A percentile compares a stretch with the other conserved stretches of the same genome.
phyloP scores from a whole-genome alignment of 305 asterid species.

The Caryopteris hybrid region DNA sequence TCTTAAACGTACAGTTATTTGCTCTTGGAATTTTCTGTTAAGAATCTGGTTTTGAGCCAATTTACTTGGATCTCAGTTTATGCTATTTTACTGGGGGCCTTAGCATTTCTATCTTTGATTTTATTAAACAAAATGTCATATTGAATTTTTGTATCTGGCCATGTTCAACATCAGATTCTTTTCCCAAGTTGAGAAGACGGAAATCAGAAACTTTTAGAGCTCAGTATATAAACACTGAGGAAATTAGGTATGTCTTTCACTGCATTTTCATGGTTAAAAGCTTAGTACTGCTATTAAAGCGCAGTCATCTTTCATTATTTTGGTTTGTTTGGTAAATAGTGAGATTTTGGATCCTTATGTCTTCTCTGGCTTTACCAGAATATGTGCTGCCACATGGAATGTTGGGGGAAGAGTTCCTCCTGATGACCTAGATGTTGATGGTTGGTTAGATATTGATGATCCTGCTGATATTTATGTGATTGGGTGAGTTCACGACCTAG shows the following conservation, averaged over 20 bases:
- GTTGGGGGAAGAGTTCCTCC: slow-evolving; percentile 80
- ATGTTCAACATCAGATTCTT: slow-evolving; percentile 42
- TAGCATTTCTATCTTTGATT: neutral
- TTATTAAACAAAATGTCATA: slow-evolving; percentile 8
- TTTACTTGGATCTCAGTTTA: neutral
- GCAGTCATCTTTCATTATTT: slow-evolving; percentile 8
- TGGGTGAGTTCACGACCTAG: slow-evolving; percentile 63
- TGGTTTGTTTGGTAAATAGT: neutral
- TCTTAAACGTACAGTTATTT: neutral
- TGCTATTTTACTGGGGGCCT: neutral
- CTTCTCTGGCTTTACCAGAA: slow-evolving; percentile 37
- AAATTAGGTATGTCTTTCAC: slow-evolving; percentile 49
- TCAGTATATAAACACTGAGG: slow-evolving; percentile 74
- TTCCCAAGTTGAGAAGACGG: slow-evolving; percentile 66
- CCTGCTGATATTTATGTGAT: slow-evolving; percentile 96
- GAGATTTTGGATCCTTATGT: slow-evolving; percentile 13
- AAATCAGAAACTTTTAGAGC: slow-evolving; percentile 83
- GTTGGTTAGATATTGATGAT: slow-evolving; percentile 75
- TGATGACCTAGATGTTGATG: slow-evolving; percentile 76
- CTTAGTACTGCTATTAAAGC: neutral
- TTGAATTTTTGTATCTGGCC: slow-evolving; percentile 11
- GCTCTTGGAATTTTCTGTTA: neutral
- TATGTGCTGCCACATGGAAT: slow-evolving; percentile 95
- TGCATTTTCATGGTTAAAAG: slow-evolving; percentile 19
- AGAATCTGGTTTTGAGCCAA: neutral